A percentile compares a stretch with the other conserved stretches of the same genome.
These are phyloP conservation scores for Xylaria telfairii DNA, from an alignment of 495 filamentous ascomycete species.

Conservation along the genomic window DNA sequence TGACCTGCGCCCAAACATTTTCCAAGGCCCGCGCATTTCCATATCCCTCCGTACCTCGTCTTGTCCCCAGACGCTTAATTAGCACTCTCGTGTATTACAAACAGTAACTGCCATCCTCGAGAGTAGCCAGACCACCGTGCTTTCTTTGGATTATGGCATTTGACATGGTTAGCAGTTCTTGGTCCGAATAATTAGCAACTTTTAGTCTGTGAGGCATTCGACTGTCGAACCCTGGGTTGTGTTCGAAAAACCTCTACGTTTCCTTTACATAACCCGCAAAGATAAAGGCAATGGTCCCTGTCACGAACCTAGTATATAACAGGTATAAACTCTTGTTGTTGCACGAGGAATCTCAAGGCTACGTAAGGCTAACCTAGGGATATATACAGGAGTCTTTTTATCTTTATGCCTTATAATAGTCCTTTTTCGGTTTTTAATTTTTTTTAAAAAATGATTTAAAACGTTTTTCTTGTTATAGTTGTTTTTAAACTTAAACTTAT, in stretches of 20 bases:
- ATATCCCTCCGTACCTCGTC: slow-evolving; percentile 62
- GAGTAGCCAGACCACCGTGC: slow-evolving; percentile 55
- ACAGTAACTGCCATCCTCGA: slow-evolving; percentile 61
- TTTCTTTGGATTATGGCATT: slow-evolving; percentile 51
- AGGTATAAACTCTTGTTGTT: too few relatives aligned
- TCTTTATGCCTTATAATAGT: too few relatives aligned
- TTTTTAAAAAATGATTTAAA: too few relatives aligned
- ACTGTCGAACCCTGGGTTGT: slow-evolving; percentile 67
- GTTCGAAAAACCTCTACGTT: slow-evolving; percentile 69
- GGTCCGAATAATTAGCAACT: slow-evolving; percentile 66
- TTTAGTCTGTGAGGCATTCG: slow-evolving; percentile 61
- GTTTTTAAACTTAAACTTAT: too few relatives aligned
- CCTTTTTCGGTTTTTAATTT: too few relatives aligned
- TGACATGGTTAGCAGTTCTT: slow-evolving; percentile 62
- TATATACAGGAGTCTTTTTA: too few relatives aligned
- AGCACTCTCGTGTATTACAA: slow-evolving; percentile 66
- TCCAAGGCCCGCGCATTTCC: slow-evolving; percentile 69
- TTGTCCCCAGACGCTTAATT: slow-evolving; percentile 58
- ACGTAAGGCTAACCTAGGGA: too few relatives aligned
- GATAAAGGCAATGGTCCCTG: slow-evolving; percentile 68
- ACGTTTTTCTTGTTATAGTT: too few relatives aligned
- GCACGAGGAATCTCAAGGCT: too few relatives aligned
- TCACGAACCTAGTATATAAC: too few relatives aligned
- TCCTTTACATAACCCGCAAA: slow-evolving; percentile 65
- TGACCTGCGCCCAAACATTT: slow-evolving; percentile 57